Evolutionary conservation across 2,329 filamentous ascomycete species (phyloP), one percentile per base, ranked within the genome.

Genomic region (Eurotiales sp.): DNA sequence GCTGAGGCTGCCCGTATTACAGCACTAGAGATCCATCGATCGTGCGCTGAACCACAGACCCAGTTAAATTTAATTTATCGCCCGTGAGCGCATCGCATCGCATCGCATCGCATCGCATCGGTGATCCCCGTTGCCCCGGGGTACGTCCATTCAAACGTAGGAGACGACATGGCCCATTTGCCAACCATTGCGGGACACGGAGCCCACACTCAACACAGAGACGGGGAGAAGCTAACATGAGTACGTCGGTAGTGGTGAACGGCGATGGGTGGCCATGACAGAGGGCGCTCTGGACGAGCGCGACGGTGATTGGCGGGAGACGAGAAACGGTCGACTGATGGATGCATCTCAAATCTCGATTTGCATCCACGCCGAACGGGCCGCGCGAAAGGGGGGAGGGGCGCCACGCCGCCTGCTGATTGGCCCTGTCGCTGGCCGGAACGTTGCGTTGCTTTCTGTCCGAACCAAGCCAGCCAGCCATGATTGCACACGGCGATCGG

Each of bases 301-400:
- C 5, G 25, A 27, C 30, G 30, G 14, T 37, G 34, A 37, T 37
- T 37, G 34, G 34, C 17, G 6, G 34, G 12, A 30, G n/a, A 22
- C 4, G 22, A 14, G 34, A 40, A 47, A 47, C 45, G 45, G 34
- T 47, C 34, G 34, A 40, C 23, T 40, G 45, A 47, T 29, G 21
- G 46, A 48, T 41, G 46, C 47, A 42, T 42, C 47, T 36, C 37
- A 25, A 50, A 50, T 50, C 47, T 50, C 39, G 37, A 49, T 49
- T 42, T 23, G 34, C 46, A 48, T 48, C 46, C 36, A 39, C 40
- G 22, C 36, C 36, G 40, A 49, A 32, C 47, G 47, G 47, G 37
- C 47, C 47, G 47, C 47, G 27, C 15, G 19, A 50, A 29, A 21
- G 29, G 40, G 46, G 47, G 39, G 14, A 21, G 39, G 40, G 47